Conservation (phyloP, 192 early-diverging fungal species). For the Lobosporangium transversale region DNA sequence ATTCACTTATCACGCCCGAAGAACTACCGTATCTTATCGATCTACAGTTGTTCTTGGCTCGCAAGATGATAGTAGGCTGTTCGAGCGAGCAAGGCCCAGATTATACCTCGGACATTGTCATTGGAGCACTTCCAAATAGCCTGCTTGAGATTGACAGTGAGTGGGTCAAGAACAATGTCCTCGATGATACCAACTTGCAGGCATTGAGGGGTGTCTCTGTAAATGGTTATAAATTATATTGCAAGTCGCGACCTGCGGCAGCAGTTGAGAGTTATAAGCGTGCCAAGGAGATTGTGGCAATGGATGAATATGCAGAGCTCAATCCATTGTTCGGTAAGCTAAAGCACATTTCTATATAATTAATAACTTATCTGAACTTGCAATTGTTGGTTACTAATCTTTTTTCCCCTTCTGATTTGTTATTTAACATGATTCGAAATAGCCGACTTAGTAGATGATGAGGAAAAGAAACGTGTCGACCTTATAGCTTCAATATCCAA, state of each 20-base stretch:
- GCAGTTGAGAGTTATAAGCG: slow-evolving; percentile 87
- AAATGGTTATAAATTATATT: slow-evolving; percentile 91
- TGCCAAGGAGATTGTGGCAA: slow-evolving; percentile 83
- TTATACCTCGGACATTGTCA: slow-evolving; percentile 83
- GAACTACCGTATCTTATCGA: slow-evolving; percentile 95
- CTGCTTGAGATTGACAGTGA: slow-evolving; percentile 78
- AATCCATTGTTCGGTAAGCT: slow-evolving; percentile 78
- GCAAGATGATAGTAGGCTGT: slow-evolving; percentile 65
- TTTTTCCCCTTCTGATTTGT: too few relatives aligned
- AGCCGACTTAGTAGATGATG: slow-evolving; percentile 56
- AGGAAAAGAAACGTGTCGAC: slow-evolving; percentile 71
- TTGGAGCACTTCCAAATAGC: slow-evolving; percentile 80
- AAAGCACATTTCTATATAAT: slow-evolving; percentile 2
- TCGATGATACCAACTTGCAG: slow-evolving; percentile 70
- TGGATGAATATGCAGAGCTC: slow-evolving; percentile 69
- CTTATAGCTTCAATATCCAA: slow-evolving; percentile 80
- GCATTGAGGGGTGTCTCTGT: slow-evolving; percentile 70
- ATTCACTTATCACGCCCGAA: slow-evolving; percentile 85
- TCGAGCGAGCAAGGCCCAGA: slow-evolving; percentile 51
- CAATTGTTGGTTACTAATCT: slow-evolving; percentile 10
- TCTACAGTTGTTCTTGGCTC: slow-evolving; percentile 89
- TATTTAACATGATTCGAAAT: too few relatives aligned
- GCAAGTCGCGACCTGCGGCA: slow-evolving; percentile 82
- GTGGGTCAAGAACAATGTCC: slow-evolving; percentile 72
- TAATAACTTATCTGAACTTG: too few relatives aligned